A percentile compares a stretch with the other conserved stretches of the same genome.
Conservation (phyloP, 805 yeast species). For the Phaffomyces thermotolerans region DNA sequence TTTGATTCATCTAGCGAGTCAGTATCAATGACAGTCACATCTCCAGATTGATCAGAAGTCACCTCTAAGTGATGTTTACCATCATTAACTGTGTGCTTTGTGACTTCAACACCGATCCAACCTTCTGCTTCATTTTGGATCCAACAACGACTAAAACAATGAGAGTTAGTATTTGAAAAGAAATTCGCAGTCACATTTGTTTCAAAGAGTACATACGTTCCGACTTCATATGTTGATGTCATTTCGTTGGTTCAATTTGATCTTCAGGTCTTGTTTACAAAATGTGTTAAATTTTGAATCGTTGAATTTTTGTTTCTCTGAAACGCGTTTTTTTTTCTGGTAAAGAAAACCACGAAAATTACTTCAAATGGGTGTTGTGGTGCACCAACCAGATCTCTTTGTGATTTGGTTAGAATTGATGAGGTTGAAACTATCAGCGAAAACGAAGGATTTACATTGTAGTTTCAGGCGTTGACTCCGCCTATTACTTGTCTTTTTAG, state of each 20-base stretch:
- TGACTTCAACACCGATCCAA: constrained; percentile 66
- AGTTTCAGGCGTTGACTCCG: no score
- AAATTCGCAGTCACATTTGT: no score
- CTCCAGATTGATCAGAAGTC: constrained; percentile 42
- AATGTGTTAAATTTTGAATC: not conserved
- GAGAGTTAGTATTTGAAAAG: constrained; percentile 23
- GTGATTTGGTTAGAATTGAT: not conserved
- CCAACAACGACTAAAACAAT: constrained; percentile 58
- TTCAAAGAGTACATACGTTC: constrained; percentile 38
- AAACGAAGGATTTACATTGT: no score
- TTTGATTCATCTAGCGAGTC: constrained; percentile 25
- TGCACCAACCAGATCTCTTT: constrained; percentile 1
- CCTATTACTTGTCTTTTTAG: no score
- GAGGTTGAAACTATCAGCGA: no score
- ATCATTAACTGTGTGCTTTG: constrained; percentile 34
- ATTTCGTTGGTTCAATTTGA: constrained; percentile 13
- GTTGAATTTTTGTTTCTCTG: constrained; percentile 3
- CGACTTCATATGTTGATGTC: constrained; percentile 41
- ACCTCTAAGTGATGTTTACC: constrained; percentile 44
- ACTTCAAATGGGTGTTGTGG: not conserved
- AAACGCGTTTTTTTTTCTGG: constrained; percentile 1
- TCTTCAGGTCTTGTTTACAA: constrained; percentile 1
- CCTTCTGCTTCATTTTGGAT: constrained; percentile 62
- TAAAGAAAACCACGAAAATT: constrained; percentile 3
- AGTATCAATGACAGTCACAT: constrained; percentile 41